A percentile compares a stretch with the other conserved stretches of the same genome.
These are phyloP conservation scores for Ophiocytium majus DNA, from an alignment of 352 stramenopile species.

Conservation along the genomic window DNA sequence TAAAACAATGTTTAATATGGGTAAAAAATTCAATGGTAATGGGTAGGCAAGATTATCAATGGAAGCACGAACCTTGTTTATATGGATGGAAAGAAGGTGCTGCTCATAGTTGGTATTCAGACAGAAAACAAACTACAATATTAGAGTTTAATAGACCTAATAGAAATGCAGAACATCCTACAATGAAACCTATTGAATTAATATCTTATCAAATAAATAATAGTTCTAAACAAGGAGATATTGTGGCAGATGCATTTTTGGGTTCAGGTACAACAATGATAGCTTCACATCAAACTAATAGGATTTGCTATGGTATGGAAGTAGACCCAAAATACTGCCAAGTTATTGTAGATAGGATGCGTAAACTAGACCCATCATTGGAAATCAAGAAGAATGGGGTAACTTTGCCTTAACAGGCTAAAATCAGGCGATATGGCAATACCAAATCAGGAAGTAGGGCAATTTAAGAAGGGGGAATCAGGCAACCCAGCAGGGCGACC, in stretches of 20 bases:
- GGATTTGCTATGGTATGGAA: not conserved
- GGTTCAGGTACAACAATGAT: not conserved
- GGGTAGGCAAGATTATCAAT: not conserved
- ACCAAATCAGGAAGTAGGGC: too few species aligned
- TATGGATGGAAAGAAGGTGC: slow-evolving; percentile 6
- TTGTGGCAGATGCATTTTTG: not conserved
- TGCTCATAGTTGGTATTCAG: not conserved
- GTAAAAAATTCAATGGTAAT: not conserved
- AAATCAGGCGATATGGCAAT: too few species aligned
- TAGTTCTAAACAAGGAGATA: not conserved
- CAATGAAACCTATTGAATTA: not conserved
- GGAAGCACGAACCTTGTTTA: not conserved
- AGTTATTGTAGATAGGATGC: not conserved
- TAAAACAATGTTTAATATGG: not conserved
- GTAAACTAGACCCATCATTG: too few species aligned
- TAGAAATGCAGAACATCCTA: not conserved
- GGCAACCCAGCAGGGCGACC: too few species aligned
- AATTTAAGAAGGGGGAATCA: too few species aligned
- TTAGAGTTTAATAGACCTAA: not conserved
- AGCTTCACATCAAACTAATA: not conserved
- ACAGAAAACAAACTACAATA: not conserved
- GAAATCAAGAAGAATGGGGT: too few species aligned
- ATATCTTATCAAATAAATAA: not conserved
- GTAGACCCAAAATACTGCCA: not conserved
- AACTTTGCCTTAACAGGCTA: too few species aligned